phyloP scores from a whole-genome alignment of 2,329 filamentous ascomycete genomes.

The Eutypa lata region DNA sequence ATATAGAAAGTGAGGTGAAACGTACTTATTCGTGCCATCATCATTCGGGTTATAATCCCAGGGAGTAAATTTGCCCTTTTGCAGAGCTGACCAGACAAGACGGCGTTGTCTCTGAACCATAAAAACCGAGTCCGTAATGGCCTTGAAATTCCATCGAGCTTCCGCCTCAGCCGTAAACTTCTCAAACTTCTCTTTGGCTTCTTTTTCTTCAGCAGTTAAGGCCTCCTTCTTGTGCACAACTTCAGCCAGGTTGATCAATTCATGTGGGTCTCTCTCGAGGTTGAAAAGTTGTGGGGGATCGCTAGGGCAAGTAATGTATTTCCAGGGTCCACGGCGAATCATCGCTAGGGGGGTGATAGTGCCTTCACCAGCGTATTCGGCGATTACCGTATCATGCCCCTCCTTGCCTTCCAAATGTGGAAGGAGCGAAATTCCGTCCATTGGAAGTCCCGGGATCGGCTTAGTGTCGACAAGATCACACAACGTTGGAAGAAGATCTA shows the following conservation, averaged over 20 bases:
- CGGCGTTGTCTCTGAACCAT: slow-evolving; percentile 75
- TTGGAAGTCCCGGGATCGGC: slow-evolving; percentile 67
- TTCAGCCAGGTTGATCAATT: slow-evolving; percentile 70
- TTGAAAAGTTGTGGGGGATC: slow-evolving; percentile 86
- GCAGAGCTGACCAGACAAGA: slow-evolving; percentile 77
- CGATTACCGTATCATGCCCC: slow-evolving; percentile 84
- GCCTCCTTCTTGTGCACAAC: slow-evolving; percentile 34
- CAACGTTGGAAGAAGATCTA: slow-evolving; percentile 86
- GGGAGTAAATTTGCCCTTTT: slow-evolving; percentile 69
- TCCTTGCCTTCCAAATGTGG: slow-evolving; percentile 68
- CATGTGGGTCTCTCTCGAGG: slow-evolving; percentile 69
- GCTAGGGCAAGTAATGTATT: slow-evolving; percentile 82
- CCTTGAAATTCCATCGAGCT: slow-evolving; percentile 75
- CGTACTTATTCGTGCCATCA: slow-evolving; percentile 64
- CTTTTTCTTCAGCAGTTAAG: slow-evolving; percentile 41
- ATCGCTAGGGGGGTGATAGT: slow-evolving; percentile 88
- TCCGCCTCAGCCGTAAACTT: slow-evolving; percentile 73
- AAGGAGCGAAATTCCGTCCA: slow-evolving; percentile 79
- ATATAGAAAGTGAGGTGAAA: slow-evolving; percentile 5
- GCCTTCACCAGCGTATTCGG: slow-evolving; percentile 92
- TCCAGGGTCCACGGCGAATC: slow-evolving; percentile 87
- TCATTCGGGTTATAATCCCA: slow-evolving; percentile 84
- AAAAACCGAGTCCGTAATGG: slow-evolving; percentile 72
- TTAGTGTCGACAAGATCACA: slow-evolving; percentile 76
- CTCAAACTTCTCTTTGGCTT: slow-evolving; percentile 49